A percentile compares a stretch with the other conserved stretches of the same genome.
These are phyloP conservation scores for Dothideomycetes sp. DNA, from an alignment of 2,329 filamentous ascomycete species.

Conservation along the genomic window DNA sequence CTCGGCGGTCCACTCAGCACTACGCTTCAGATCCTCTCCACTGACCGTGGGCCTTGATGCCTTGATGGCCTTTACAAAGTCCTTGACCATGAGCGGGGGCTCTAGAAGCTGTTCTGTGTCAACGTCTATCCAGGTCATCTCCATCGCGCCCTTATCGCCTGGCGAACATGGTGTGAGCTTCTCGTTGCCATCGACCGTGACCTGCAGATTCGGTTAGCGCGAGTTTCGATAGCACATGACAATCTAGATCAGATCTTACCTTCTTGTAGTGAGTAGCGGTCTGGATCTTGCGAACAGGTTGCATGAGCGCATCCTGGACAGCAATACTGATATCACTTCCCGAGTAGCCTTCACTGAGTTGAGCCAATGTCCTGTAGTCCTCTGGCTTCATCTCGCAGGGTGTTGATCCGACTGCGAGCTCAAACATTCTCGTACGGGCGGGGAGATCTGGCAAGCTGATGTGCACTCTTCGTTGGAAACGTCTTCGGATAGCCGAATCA, in stretches of 20 bases:
- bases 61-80: slow-evolving; percentile 89
- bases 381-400: slow-evolving; percentile 70
- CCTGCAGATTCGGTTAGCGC: slow-evolving; percentile 37
- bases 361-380: slow-evolving; percentile 72
- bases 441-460: slow-evolving; percentile 84
- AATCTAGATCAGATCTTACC: slow-evolving; percentile 40
- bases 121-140: slow-evolving; percentile 90
- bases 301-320: slow-evolving; percentile 94
- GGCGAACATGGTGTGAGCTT: slow-evolving; percentile 88
- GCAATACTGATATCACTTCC: slow-evolving; percentile 94
- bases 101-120: slow-evolving; percentile 77
- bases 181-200: slow-evolving; percentile 55
- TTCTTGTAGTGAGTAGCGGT: slow-evolving; percentile 97
- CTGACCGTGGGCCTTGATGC: slow-evolving; percentile 84
- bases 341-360: slow-evolving; percentile 85
- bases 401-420: slow-evolving; percentile 85
- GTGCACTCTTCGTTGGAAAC: slow-evolving; percentile 93
- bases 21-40: slow-evolving; percentile 70
- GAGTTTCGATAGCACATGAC: neutral
- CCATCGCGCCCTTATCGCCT: slow-evolving; percentile 71
- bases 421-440: slow-evolving; percentile 90
- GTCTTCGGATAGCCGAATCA: slow-evolving; percentile 86
- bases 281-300: slow-evolving; percentile 91
- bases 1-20: slow-evolving; percentile 88
- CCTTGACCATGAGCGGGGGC: slow-evolving; percentile 76